These are phyloP conservation scores for Mycogone perniciosa DNA, from an alignment of 2,329 filamentous ascomycete genomes.

Conservation along the genomic window DNA sequence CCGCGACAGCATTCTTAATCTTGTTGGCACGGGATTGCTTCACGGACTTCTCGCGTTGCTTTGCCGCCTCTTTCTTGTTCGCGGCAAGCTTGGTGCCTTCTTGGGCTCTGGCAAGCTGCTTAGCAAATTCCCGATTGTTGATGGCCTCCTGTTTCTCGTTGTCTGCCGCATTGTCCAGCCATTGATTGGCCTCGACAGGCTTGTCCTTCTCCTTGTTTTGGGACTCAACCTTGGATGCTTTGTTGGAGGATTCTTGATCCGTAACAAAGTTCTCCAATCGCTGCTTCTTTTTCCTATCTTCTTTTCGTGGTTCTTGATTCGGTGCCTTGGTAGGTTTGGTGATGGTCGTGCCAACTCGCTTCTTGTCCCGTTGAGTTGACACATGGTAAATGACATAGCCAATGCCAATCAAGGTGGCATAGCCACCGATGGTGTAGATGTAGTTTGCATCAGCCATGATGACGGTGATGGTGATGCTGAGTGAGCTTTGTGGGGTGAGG, in stretches of 20 bases:
- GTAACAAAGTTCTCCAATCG: conserved; percentile 36
- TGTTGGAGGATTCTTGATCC: conserved; percentile 29
- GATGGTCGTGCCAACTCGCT: conserved; percentile 21
- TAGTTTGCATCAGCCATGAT: conserved; percentile 29
- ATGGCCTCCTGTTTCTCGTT: conserved; percentile 49
- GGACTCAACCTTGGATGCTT: conserved; percentile 37
- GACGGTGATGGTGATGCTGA: not conserved
- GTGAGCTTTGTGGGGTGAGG: not conserved
- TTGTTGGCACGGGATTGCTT: conserved; percentile 60
- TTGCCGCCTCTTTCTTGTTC: conserved; percentile 45
- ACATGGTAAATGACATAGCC: conserved; percentile 31
- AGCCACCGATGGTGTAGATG: conserved; percentile 32
- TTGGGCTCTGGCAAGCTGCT: conserved; percentile 64
- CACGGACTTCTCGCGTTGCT: conserved; percentile 62
- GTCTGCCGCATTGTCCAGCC: conserved; percentile 22
- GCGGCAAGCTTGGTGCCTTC: conserved; percentile 56
- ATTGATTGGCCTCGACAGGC: conserved; percentile 20
- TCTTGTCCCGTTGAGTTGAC: conserved; percentile 30
- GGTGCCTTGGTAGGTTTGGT: conserved; percentile 25
- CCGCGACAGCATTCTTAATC: conserved; percentile 35
- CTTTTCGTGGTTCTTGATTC: conserved; percentile 31
- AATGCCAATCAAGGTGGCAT: conserved; percentile 31
- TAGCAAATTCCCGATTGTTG: conserved; percentile 70
- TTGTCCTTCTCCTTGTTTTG: conserved; percentile 2
- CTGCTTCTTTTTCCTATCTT: conserved; percentile 42